Percentiles rank a stretch among this genome's conserved stretches.
These are phyloP conservation scores for Tillandsia fasciculata DNA, from an alignment of 176 grass and related monocot species.

Conservation along the genomic window DNA sequence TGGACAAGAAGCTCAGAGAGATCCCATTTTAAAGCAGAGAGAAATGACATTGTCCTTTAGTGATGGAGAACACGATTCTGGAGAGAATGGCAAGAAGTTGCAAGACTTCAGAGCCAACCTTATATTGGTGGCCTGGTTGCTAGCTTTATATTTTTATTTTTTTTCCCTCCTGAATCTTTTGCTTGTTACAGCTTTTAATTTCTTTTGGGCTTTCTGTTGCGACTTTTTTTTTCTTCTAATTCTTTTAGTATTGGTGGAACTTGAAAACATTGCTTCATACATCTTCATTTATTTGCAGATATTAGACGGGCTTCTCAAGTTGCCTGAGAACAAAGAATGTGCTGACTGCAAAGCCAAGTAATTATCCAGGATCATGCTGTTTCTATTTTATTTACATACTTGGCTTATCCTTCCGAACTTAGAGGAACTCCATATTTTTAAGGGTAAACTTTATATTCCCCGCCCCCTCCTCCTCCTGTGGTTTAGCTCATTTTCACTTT, in stretches of 20 bases:
- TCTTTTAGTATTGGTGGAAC: neutral
- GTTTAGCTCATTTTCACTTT: too few species aligned
- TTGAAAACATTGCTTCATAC: neutral
- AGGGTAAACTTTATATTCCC: neutral
- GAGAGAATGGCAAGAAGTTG: neutral
- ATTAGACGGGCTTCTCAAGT: slow-evolving; percentile 60
- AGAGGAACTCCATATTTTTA: slow-evolving; percentile 8
- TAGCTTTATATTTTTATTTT: neutral
- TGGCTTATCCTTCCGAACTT: neutral
- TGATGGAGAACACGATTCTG: too few species aligned
- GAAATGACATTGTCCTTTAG: too few species aligned
- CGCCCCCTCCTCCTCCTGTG: too few species aligned
- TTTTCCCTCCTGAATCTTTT: neutral
- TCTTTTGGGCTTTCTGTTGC: neutral
- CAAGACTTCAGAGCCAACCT: neutral
- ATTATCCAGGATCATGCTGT: slow-evolving; percentile 9
- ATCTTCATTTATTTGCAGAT: slow-evolving; percentile 37
- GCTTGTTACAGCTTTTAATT: neutral
- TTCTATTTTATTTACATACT: neutral
- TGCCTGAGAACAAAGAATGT: slow-evolving; percentile 87
- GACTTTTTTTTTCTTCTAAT: neutral
- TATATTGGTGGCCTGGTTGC: neutral
- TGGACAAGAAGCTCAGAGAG: too few species aligned
- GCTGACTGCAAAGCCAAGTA: slow-evolving; percentile 98
- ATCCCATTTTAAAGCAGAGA: too few species aligned